phyloP scores from a whole-genome alignment of 208 protist species.

The Leptomonas pyrrhocoris region DNA sequence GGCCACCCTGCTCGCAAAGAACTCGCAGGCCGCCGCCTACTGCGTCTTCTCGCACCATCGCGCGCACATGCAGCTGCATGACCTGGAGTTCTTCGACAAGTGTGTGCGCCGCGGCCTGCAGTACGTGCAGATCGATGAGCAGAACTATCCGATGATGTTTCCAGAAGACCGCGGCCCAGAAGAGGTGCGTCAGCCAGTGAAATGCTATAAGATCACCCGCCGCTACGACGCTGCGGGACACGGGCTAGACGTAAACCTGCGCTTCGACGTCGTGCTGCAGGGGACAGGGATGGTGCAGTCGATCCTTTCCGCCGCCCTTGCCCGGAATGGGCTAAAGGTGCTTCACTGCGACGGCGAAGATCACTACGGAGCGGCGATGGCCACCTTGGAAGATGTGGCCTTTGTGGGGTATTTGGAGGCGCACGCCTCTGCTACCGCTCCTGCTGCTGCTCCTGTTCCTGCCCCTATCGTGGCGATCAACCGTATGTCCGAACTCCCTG shows the following conservation, averaged over 20 bases:
- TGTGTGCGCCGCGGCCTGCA: slow-evolving; percentile 69
- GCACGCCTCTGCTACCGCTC: background rate
- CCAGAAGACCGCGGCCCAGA: slow-evolving; percentile 83
- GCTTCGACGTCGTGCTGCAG: slow-evolving; percentile 86
- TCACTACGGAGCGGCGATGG: slow-evolving; percentile 77
- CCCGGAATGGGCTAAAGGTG: slow-evolving; percentile 82
- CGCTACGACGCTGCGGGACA: slow-evolving; percentile 57
- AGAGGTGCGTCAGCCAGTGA: slow-evolving; percentile 79
- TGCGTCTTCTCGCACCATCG: slow-evolving; percentile 92
- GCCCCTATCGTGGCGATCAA: slow-evolving; percentile 24
- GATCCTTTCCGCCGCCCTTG: slow-evolving; percentile 83
- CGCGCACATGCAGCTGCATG: slow-evolving; percentile 81
- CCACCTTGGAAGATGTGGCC: slow-evolving; percentile 45
- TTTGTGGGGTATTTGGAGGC: slow-evolving; percentile 42
- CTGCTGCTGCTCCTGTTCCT: background rate
- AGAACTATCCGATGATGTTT: slow-evolving; percentile 90
- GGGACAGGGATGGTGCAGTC: slow-evolving; percentile 88
- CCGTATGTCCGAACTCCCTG: slow-evolving; percentile 32
- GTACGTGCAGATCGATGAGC: slow-evolving; percentile 79
- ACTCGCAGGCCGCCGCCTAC: slow-evolving; percentile 65
- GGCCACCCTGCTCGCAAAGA: slow-evolving; percentile 44
- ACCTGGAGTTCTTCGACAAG: slow-evolving; percentile 90
- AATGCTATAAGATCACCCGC: slow-evolving; percentile 75
- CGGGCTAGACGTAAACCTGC: slow-evolving; percentile 39
- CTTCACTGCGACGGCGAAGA: slow-evolving; percentile 90